Evolutionary conservation across 495 filamentous ascomycete species (phyloP), one percentile per base, ranked within the genome.

Genomic region (Neurospora cerealis): DNA sequence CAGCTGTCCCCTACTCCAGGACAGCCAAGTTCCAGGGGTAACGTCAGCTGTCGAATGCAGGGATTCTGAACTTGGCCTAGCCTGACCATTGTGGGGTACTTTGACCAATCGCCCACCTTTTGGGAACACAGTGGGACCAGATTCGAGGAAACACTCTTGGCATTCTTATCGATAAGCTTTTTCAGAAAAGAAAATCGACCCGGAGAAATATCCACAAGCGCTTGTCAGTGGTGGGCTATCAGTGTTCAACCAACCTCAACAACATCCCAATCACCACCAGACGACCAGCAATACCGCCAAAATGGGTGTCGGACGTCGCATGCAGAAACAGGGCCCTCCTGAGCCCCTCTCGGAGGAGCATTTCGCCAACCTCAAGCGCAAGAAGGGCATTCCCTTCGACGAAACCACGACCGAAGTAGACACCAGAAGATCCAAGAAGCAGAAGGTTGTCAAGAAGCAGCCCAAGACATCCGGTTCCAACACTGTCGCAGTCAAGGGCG

Each of bases 301-400:
- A 80, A 98, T 97, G 95, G 95, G 95, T 83, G 86, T 88, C 73
- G 92, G 93, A 75, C 93, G 94, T 78, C 94, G 96, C 75, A 95
- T 97, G 91, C 91, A 92, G 81, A 97, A 98, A 84, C 96, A 99
- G 86, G 96, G 93, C 42, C 88, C 92, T 74, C 96, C 96, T 39
- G 87, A 90, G 73, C 87, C 90, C 38, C 88, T 97, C 73, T 91
- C 95, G 77, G 94, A 97, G 81, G 90, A 88, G 36, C 91, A 91
- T 77, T 89, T 92, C 74, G 87, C 90, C 40, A 89, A 89, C 70
- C 80, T 91, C 72, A 93, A 97, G 86, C 86, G 93, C 79, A 96
- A 97, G 83, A 89, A 88, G 46, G 88, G 85, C 37, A 83, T 89
- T 41, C 83, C 84, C 28, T 83, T 83, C 70, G 82, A 87, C 74